phyloP scores from a whole-genome alignment of 129 eudicot species.

The Tanacetum coccineum region DNA sequence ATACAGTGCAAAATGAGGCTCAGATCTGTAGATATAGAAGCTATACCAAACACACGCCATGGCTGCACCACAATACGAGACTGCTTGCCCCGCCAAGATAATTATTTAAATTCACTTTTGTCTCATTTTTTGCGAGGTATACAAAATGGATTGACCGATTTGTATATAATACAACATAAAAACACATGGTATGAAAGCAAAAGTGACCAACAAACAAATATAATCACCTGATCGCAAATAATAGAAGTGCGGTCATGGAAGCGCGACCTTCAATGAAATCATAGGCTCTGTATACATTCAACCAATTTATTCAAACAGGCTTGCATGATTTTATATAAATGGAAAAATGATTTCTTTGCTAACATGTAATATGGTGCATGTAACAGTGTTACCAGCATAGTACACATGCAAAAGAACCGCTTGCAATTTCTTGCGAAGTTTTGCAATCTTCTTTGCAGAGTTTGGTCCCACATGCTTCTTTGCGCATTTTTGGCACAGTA shows the following conservation, averaged over 20 bases:
- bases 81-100: too few species aligned
- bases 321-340: neutral
- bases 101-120: too few species aligned
- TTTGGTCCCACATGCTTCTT: too few species aligned
- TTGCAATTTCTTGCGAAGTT: slow-evolving; percentile 53
- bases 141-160: neutral
- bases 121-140: too few species aligned
- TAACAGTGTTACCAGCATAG: slow-evolving; percentile 59
- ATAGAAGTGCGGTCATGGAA: slow-evolving; percentile 78
- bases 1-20: too few species aligned
- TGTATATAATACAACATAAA: neutral
- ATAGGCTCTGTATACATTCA: slow-evolving; percentile 40
- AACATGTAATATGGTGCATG: neutral
- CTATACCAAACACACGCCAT: too few species aligned
- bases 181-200: neutral
- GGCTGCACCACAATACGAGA: too few species aligned
- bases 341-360: neutral
- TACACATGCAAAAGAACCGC: slow-evolving; percentile 50
- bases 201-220: neutral
- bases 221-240: slow-evolving; percentile 74
- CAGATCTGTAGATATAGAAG: too few species aligned
- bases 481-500: neutral
- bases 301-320: slow-evolving; percentile 11
- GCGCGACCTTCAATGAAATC: slow-evolving; percentile 54
- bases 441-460: slow-evolving; percentile 40